Evolutionary conservation across 2,329 filamentous ascomycete genomes (phyloP), one percentile per base, ranked within the genome.

Genomic region (Cladosporium halotolerans): DNA sequence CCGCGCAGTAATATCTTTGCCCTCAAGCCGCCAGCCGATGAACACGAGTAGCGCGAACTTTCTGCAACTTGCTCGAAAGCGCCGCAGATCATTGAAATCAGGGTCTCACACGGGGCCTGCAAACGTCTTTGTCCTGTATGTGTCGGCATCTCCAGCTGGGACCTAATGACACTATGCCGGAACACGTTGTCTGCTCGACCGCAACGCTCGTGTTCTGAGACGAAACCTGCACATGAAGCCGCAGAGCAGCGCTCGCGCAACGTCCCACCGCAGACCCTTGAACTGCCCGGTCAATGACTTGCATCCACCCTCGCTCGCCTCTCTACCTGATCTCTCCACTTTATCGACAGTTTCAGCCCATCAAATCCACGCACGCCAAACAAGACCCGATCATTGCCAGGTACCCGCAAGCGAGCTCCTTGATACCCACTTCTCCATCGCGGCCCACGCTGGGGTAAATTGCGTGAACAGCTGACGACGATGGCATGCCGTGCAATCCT

Each of bases 401-500:
- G 34, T 38, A 50, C 23, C 23, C 23, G 23, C 23, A 28, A 50
- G 40, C 36, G 36, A 50, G 28, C 19, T 50, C 28, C 38, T 14
- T 49, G 14, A 39, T 14, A 13, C 11, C 39, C 39, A 40, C 47
- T 19, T 50, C 47, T 43, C 47, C 47, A 42, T 42, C 9, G 28
- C 16, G 23, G 42, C 47, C 47, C 39, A 39, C 47, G 23, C 33
- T 9, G 39, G 31, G 36, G 46, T 31, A 28, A 43, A 23, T 14
- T 14, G 16, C 47, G 13, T 3, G 31, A 34, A n/a, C 23, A 50
- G 47, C 47, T 50, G 47, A 50, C 47, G 47, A 50, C 47, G 39
- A 50, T 49, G 16, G 40, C n/a, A 11, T 6, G 45, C 34, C 28
- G 47, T 34, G 40, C 47, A 50, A 39, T 50, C 39, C 9, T 50